These are phyloP conservation scores for Henningerozyma blattae DNA, from an alignment of 805 yeast genomes.

Conservation along the genomic window DNA sequence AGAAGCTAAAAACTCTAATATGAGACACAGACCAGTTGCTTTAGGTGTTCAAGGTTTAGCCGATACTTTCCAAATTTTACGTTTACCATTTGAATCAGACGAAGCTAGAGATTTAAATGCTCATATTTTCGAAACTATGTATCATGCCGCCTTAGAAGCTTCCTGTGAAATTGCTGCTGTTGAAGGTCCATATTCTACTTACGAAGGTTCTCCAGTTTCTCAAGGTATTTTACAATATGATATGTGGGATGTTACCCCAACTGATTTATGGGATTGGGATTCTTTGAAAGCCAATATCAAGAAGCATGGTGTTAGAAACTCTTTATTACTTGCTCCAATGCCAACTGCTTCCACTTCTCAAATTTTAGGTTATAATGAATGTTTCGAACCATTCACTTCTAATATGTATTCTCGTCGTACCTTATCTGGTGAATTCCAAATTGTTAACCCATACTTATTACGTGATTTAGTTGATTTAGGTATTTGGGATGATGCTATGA, in stretches of 20 bases:
- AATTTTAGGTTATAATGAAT: constrained; percentile 83
- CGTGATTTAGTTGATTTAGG: constrained; percentile 71
- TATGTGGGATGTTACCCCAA: constrained; percentile 71
- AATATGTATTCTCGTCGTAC: constrained; percentile 84
- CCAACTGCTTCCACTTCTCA: constrained; percentile 98
- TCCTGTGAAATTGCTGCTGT: constrained; percentile 66
- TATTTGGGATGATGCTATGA: constrained; percentile 69
- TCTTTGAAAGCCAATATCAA: constrained; percentile 42
- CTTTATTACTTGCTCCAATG: constrained; percentile 86
- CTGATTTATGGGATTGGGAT: constrained; percentile 79
- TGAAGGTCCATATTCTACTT: constrained; percentile 60
- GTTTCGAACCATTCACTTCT: constrained; percentile 91
- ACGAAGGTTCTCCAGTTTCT: constrained; percentile 80
- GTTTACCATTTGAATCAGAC: constrained; percentile 80
- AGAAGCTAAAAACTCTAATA: constrained; percentile 60
- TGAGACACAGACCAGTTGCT: constrained; percentile 80
- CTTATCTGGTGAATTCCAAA: constrained; percentile 83
- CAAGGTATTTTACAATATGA: constrained; percentile 77
- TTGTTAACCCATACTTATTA: constrained; percentile 74
- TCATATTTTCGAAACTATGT: constrained; percentile 88
- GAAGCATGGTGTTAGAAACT: constrained; percentile 69
- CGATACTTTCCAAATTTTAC: constrained; percentile 68
- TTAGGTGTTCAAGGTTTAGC: constrained; percentile 94
- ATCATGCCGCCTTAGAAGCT: constrained; percentile 83
- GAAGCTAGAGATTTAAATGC: constrained; percentile 65